phyloP scores from a whole-genome alignment of 179 eudicot genomes.

The Monotropa hypopitys region DNA sequence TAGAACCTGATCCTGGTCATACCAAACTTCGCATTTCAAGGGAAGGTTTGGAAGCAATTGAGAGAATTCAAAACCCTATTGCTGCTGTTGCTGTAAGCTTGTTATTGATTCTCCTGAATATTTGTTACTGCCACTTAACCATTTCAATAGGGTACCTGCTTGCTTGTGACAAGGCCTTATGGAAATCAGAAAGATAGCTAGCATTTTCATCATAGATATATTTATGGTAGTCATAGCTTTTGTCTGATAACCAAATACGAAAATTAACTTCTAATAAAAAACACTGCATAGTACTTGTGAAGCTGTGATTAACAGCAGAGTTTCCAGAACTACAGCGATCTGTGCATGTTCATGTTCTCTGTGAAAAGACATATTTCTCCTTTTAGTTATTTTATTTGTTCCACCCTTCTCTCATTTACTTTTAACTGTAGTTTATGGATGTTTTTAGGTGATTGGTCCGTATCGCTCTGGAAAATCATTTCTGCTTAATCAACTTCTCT shows the following conservation, averaged over 20 bases:
- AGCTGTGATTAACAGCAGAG: neutral
- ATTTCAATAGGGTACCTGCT: neutral
- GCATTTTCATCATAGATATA: too few species aligned
- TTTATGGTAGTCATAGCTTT: neutral
- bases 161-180: neutral
- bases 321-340: neutral
- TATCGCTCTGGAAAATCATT: constrained; percentile 95
- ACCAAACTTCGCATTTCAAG: constrained; percentile 78
- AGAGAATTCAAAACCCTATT: constrained; percentile 65
- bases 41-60: constrained; percentile 86
- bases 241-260: neutral
- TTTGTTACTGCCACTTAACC: neutral
- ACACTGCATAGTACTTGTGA: neutral
- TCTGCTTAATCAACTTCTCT: constrained; percentile 88
- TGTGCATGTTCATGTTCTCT: neutral
- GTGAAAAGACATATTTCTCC: neutral
- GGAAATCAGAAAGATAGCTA: neutral
- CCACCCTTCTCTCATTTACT: neutral
- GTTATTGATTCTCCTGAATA: neutral
- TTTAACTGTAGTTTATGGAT: constrained; percentile 10
- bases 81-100: constrained; percentile 91
- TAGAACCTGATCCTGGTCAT: constrained; percentile 96
- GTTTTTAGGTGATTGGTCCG: constrained; percentile 81
- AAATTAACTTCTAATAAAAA: neutral
- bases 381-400: neutral